Conservation (phyloP, 345 rosid genomes). For the Cardamine occulta region DNA sequence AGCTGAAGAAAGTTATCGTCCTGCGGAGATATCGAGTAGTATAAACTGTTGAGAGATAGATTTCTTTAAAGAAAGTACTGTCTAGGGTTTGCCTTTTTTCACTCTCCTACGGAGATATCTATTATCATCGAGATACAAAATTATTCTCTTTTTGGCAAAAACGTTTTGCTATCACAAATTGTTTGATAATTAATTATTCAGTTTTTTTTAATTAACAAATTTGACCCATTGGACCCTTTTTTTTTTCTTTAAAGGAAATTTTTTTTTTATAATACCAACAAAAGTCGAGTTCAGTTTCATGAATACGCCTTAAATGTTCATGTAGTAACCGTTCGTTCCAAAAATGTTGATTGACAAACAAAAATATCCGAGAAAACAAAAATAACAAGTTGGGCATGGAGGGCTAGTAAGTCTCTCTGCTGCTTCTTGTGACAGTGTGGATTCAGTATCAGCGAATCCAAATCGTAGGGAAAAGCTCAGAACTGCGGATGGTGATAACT, state of each 20-base stretch:
- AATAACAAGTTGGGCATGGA: too few species aligned
- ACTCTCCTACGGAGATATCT: background rate
- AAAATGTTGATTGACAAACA: too few species aligned
- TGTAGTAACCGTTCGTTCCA: too few species aligned
- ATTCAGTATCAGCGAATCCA: too few species aligned
- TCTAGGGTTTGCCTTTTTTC: background rate
- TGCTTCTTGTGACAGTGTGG: background rate
- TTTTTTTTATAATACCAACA: background rate
- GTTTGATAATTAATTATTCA: background rate
- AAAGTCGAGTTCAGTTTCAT: background rate
- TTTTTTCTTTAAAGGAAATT: too few species aligned
- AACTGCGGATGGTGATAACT: constrained; percentile 29
- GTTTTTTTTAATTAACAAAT: background rate
- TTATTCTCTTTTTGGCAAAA: background rate
- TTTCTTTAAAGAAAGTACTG: background rate
- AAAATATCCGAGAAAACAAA: too few species aligned
- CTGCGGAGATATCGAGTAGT: background rate
- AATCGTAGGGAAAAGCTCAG: constrained; percentile 30
- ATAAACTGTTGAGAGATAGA: background rate
- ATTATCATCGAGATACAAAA: background rate
- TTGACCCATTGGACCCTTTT: background rate
- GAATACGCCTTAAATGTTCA: background rate
- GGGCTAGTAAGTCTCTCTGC: constrained; percentile 40
- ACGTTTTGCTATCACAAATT: background rate
- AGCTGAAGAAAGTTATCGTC: background rate